Base-by-base conservation (phyloP, 2,329 filamentous ascomycete species). In the Raffaelea deltoideospora region DNA sequence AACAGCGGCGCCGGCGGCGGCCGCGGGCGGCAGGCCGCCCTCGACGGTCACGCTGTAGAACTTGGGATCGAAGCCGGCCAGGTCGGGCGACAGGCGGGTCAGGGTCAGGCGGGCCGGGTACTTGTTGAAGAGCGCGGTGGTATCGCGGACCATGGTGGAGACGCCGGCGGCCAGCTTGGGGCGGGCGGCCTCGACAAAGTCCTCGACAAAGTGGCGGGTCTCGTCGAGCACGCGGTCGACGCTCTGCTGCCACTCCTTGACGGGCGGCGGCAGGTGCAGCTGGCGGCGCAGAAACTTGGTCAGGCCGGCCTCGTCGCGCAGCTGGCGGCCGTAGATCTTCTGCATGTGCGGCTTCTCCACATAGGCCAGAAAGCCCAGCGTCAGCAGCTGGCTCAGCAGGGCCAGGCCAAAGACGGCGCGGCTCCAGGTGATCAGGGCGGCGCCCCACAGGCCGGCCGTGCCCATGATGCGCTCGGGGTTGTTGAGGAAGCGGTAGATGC, bases 301-400 rank as follows among this genome's bases (percentile, higher is more conserved):
- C 28, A 98, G 67, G 34, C 90, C 90, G 10, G 90, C 90, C 54
- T 94, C 85, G 45, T 79, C 66, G 41, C 90, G 79, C 32, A 98
- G 64, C 47, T 76, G 79, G 48, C 77, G 69, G 30, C 90, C 88
- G 51, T 98, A 98, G 15, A 96, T 72, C 65, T 94, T 96, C 55
- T 94, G 83, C 87, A 98, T 96, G 56, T 98, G 90, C 13, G 88
- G 90, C 41, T 87, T 79, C 59, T 98, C 90, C 10, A 98, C 82
- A 46, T 88, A 82, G 41, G 93, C 83, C 37, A 98, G 83, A 61
- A 95, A 95, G 22, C 67, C 76, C 23, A 96, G 65, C 2, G 82
- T 90, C 34, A 95, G 64, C 23, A 88, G 72, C 52, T 98, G 90
- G 45, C 84, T 86, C 26, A 87, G 57, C 18, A 95, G 63, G 2